These are phyloP conservation scores for Colletotrichum tropicicola DNA, from an alignment of 2,329 filamentous ascomycete genomes.

Conservation along the genomic window DNA sequence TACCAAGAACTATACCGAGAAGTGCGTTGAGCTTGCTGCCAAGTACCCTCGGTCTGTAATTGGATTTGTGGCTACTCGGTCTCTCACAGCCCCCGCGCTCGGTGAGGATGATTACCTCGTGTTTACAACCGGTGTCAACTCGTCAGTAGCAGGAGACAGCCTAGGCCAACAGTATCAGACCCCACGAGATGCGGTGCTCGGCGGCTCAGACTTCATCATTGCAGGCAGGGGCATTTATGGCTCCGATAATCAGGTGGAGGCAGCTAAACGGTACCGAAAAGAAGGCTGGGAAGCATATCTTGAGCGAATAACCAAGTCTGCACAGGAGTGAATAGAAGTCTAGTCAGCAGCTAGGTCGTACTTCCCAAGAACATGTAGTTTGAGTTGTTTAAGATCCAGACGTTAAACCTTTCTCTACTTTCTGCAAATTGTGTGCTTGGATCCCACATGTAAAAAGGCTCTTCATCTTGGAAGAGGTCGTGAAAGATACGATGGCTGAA, in stretches of 20 bases:
- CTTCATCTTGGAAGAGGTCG: too few relatives aligned
- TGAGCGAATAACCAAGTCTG: too few relatives aligned
- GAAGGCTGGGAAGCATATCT: conserved; percentile 32
- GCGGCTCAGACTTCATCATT: conserved; percentile 65
- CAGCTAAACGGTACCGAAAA: conserved; percentile 44
- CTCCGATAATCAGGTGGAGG: conserved; percentile 51
- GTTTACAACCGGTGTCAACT: conserved; percentile 65
- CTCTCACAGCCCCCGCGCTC: conserved; percentile 46
- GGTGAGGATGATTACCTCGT: conserved; percentile 56
- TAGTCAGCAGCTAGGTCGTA: too few relatives aligned
- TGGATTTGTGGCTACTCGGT: conserved; percentile 48
- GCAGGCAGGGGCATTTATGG: conserved; percentile 64
- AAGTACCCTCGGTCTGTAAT: conserved; percentile 50
- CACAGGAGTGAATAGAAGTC: too few relatives aligned
- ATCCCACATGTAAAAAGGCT: too few relatives aligned
- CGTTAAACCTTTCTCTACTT: too few relatives aligned
- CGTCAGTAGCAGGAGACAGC: conserved; percentile 58
- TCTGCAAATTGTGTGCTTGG: too few relatives aligned
- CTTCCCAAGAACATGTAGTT: too few relatives aligned
- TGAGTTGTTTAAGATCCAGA: too few relatives aligned
- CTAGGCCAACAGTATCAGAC: conserved; percentile 68
- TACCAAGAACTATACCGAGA: conserved; percentile 57
- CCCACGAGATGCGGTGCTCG: conserved; percentile 56
- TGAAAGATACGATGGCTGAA: too few relatives aligned
- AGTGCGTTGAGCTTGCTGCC: conserved; percentile 59